phyloP scores from a whole-genome alignment of 257 asterid genomes.

The Petunia axillaris region DNA sequence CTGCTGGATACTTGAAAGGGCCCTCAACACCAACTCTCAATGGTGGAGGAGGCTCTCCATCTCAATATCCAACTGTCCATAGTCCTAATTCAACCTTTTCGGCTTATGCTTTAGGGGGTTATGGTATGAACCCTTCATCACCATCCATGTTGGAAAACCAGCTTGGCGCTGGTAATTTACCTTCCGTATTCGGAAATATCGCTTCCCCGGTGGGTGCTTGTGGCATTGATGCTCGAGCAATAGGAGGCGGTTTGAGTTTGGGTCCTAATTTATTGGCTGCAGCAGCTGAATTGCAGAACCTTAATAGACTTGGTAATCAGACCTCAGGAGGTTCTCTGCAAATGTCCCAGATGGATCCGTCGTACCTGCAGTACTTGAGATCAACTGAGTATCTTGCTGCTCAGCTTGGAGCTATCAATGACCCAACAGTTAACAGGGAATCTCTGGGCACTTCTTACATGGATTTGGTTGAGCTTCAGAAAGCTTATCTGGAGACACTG shows the following conservation, averaged over 20 bases:
- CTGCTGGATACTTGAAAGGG: slow-evolving; percentile 44
- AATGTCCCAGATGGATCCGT: slow-evolving; percentile 54
- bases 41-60: slow-evolving; percentile 50
- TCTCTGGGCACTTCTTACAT: slow-evolving; percentile 44
- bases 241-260: slow-evolving; percentile 48
- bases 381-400: slow-evolving; percentile 54
- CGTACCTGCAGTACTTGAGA: slow-evolving; percentile 58
- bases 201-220: slow-evolving; percentile 52
- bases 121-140: slow-evolving; percentile 49
- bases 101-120: slow-evolving; percentile 50
- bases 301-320: slow-evolving; percentile 52
- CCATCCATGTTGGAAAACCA: slow-evolving; percentile 55
- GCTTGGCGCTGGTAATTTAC: slow-evolving; percentile 47
- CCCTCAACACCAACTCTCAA: slow-evolving; percentile 43
- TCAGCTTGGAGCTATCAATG: slow-evolving; percentile 47
- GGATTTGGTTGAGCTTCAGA: slow-evolving; percentile 66
- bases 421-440: slow-evolving; percentile 44
- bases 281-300: slow-evolving; percentile 58
- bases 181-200: slow-evolving; percentile 53
- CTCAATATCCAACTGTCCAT: slow-evolving; percentile 51
- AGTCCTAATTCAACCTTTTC: slow-evolving; percentile 57
- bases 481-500: slow-evolving; percentile 58
- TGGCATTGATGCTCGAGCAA: slow-evolving; percentile 48
- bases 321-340: slow-evolving; percentile 49
- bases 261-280: slow-evolving; percentile 57